A percentile compares a stretch with the other conserved stretches of the same genome.
Evolutionary conservation across 2,329 filamentous ascomycete species (phyloP).

Genomic region (Paracoccidioides brasiliensis): DNA sequence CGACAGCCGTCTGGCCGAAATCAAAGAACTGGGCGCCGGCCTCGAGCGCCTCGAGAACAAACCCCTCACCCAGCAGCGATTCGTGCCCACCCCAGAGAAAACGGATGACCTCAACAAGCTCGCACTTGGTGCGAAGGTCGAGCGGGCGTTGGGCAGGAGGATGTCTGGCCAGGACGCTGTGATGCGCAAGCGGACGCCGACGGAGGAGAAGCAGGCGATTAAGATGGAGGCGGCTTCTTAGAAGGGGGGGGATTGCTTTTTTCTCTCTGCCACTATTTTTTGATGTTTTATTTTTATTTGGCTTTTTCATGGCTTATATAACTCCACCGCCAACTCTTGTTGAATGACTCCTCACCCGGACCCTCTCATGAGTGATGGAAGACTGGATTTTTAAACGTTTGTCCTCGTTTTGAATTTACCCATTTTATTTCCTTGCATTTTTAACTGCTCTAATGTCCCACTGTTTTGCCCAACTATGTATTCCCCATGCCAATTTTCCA

Average conservation of each 20-base stretch:
- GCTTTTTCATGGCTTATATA: not conserved
- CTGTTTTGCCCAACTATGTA: no score
- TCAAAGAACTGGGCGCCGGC: slow-evolving; percentile 65
- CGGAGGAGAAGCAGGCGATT: slow-evolving; percentile 25
- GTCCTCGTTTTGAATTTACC: no score
- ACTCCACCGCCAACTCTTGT: no score
- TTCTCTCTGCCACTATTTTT: not conserved
- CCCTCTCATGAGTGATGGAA: no score
- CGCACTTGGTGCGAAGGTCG: slow-evolving; percentile 78
- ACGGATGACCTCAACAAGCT: slow-evolving; percentile 71
- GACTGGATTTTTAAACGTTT: no score
- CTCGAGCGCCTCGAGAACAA: slow-evolving; percentile 85
- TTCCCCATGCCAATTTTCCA: not conserved
- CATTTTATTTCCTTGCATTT: no score
- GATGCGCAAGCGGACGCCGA: slow-evolving; percentile 51
- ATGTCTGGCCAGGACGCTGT: slow-evolving; percentile 78
- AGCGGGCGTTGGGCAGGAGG: slow-evolving; percentile 70
- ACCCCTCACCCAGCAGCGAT: slow-evolving; percentile 68
- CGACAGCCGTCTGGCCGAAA: slow-evolving; percentile 46
- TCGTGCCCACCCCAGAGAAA: slow-evolving; percentile 66
- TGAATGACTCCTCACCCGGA: no score
- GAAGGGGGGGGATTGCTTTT: not conserved
- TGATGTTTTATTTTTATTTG: not conserved
- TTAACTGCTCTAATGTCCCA: no score
- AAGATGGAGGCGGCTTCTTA: slow-evolving; percentile 3